Base-by-base conservation (phyloP, 495 filamentous ascomycete species). In the Antarctomyces pellizariae region DNA sequence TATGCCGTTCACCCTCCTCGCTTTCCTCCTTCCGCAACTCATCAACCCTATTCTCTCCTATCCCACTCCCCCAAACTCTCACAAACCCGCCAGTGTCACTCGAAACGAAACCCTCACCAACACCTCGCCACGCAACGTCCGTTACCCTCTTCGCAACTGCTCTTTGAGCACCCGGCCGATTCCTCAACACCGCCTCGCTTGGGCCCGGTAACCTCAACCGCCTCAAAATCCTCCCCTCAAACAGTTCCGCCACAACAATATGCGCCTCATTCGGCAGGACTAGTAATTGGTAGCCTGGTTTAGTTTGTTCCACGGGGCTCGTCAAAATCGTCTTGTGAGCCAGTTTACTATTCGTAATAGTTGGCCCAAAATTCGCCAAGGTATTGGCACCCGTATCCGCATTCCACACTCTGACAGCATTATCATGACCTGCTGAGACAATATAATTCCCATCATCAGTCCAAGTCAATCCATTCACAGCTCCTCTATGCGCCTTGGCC, bases 381-480 rank as follows among this genome's bases (percentile, higher is more conserved):
- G 72, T 80, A 38, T 93, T 90, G 5, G 67, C 73, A 7, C 80
- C 79, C 0, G 69, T 75, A 0, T 52, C 52, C 8, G 72, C 62
- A 45, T 86, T 61, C 83, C 82, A 91, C 2, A 89, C 76, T 2
- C 80, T 62, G 25, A 93, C 70, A 5, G 71, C 62, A 19, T 73
- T 51, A 41, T 93, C 83, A 29, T 79, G 74, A 3, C 83, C 82
- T 1, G 70, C 57, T 4, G 75, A 79, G 13, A 92, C 56, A 8
- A 93, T 50, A 30, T 72, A 62, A 8, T 45, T 47, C 5, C 80
- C 79, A 46, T 72, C 66, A 25, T 77, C 67, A 5, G 75, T 78
- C 79, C 77, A 93, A 0, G 68, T 57, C 8, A 90, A 53, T 0
- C 76, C 77, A 35, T 89, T 91, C 22, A 80, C 79, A 11, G 75